Base-by-base conservation (phyloP, 2,329 filamentous ascomycete species). In the Claviceps fusiformis region DNA sequence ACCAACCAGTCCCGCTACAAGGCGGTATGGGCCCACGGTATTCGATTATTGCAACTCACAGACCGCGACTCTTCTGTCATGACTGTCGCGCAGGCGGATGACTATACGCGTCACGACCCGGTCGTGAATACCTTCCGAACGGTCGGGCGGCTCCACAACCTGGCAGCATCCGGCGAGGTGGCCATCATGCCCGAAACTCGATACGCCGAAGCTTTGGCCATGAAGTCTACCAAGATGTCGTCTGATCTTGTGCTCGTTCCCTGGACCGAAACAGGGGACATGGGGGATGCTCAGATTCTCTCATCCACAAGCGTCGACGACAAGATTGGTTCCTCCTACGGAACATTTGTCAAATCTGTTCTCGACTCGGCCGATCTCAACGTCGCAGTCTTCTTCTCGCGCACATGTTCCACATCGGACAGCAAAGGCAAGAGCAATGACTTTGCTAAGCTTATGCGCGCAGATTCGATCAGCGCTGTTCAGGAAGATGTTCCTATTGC, bases 61-160 rank as follows among this genome's bases (percentile, higher is more conserved):
- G 91, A 96, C 62, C 89, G 92, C 77, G 87, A 89, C 46, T 96
- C 92, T 0, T 91, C 90, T 19, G 92, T 96, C 62, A 97, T 97
- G 92, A 86, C 89, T 62, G 89, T 95, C 11, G 85, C 89, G 0
- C 89, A 95, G 64, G 77, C 85, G 3, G 86, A 90, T 44, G 88
- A 93, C 51, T 79, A 83, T 58, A 80, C 80, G 31, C 75, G 79
- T 7, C 78, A 80, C 62, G 92, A 97, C 63, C 89, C 92, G 0
- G 85, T 97, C 4, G 82, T 96, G 54, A 95, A 95, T 65, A 87
- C 89, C 0, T 96, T 96, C 77, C 82, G 87, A 50, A 89, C 89
- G 0, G 91, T 96, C 62, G 89, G 89, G 1, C 86, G 87, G 59
- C 80, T 95, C 45, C 83, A 93, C 65, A 88, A 91, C 59, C 78